A percentile compares a stretch with the other conserved stretches of the same genome.
Conservation (phyloP, 176 grass and related monocot species). For the Guadua angustifolia region DNA sequence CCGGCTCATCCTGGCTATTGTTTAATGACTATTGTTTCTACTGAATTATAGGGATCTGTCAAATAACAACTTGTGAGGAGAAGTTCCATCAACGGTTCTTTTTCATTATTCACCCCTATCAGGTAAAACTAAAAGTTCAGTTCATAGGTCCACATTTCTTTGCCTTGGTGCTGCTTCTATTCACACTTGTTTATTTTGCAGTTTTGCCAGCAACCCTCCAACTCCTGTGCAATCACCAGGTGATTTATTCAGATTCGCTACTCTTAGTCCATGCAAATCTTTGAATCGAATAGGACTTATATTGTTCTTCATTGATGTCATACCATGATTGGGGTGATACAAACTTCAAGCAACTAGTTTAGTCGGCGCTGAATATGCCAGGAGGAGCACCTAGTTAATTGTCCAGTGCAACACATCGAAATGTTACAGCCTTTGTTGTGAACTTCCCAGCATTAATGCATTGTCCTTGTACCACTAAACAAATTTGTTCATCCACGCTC, state of each 20-base stretch:
- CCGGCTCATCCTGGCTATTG: no score
- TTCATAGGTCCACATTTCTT: conserved; percentile 20
- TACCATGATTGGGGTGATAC: background rate
- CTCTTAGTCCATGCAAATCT: conserved; percentile 17
- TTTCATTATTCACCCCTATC: conserved; percentile 91
- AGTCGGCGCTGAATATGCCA: no score
- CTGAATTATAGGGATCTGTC: conserved; percentile 72
- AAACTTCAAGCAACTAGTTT: no score
- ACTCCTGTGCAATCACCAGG: conserved; percentile 69
- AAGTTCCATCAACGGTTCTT: conserved; percentile 91
- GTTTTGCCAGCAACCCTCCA: conserved; percentile 88
- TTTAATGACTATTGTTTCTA: conserved; percentile 26
- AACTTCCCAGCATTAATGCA: no score
- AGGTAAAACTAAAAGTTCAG: conserved; percentile 51
- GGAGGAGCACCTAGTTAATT: no score
- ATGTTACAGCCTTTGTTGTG: no score
- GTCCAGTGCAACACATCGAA: no score
- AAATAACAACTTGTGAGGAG: conserved; percentile 85
- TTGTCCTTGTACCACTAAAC: no score
- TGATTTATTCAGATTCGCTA: conserved; percentile 41
- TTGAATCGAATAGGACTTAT: conserved; percentile 9
- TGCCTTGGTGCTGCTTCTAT: conserved; percentile 24
- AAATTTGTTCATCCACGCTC: no score
- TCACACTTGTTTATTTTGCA: conserved; percentile 45
- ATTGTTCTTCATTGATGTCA: background rate